A percentile compares a stretch with the other conserved stretches of the same genome.
Conservation (phyloP, 179 eudicot species). For the Actinidia arguta region DNA sequence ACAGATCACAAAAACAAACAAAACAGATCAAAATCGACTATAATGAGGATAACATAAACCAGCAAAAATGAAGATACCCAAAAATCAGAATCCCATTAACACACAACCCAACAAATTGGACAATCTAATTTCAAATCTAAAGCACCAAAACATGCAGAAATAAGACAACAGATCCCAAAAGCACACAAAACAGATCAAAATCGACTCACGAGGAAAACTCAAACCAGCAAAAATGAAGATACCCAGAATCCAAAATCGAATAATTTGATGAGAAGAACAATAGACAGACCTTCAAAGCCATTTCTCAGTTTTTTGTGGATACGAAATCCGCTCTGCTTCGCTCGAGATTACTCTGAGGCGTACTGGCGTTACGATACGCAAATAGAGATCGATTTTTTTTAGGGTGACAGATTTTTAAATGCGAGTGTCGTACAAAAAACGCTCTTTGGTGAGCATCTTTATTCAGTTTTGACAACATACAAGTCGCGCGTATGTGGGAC, state of each 20-base stretch:
- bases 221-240: background rate
- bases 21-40: background rate
- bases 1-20: background rate
- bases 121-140: constrained; percentile 7
- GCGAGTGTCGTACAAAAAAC: no score
- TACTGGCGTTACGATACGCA: no score
- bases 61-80: background rate
- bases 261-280: background rate
- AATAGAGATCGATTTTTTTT: no score
- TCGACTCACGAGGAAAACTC: background rate
- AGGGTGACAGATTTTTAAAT: no score
- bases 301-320: constrained; percentile 2
- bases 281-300: constrained; percentile 26
- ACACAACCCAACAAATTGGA: no score
- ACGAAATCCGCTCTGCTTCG: background rate
- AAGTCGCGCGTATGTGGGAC: background rate
- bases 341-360: background rate
- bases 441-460: no score
- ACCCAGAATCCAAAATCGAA: background rate
- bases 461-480: background rate
- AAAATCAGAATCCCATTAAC: background rate
- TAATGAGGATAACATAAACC: background rate
- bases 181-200: background rate
- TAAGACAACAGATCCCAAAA: background rate
- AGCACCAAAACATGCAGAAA: background rate